phyloP scores from a whole-genome alignment of 177 flowering plant genomes.

The Vitis hybrid region DNA sequence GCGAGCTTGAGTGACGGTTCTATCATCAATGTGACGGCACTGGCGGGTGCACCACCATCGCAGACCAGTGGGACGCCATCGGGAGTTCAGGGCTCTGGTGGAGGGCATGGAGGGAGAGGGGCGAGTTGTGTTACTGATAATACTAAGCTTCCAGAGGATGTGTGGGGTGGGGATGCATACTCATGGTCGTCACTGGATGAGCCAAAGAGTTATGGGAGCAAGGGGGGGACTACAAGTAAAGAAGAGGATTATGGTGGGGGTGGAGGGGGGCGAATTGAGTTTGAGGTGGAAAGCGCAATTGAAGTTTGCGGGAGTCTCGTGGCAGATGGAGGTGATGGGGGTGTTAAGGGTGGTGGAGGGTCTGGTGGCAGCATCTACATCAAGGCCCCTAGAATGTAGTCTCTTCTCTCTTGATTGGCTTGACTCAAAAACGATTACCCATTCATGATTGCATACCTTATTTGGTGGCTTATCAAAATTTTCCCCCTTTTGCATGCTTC shows the following conservation, averaged over 20 bases:
- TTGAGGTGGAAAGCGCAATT: constrained; percentile 13
- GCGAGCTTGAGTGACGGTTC: constrained; percentile 40
- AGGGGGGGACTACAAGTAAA: constrained; percentile 40
- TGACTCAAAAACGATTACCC: neutral
- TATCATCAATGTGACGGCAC: constrained; percentile 45
- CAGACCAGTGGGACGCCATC: constrained; percentile 68
- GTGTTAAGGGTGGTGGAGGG: constrained; percentile 48
- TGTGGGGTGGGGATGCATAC: constrained; percentile 83
- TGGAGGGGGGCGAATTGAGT: constrained; percentile 42
- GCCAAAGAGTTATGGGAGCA: constrained; percentile 44
- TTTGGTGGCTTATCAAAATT: neutral
- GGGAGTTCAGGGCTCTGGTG: constrained; percentile 65
- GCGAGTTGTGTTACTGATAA: constrained; percentile 54
- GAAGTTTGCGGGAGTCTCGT: constrained; percentile 28
- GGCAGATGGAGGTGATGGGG: constrained; percentile 52
- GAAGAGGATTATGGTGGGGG: constrained; percentile 41
- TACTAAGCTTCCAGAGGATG: constrained; percentile 54
- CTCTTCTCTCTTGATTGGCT: neutral
- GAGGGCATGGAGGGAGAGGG: constrained; percentile 80
- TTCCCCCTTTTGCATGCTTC: neutral
- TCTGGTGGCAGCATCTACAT: constrained; percentile 49
- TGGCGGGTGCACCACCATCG: constrained; percentile 54
- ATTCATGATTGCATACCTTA: too few species aligned
- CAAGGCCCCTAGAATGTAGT: constrained; percentile 37
- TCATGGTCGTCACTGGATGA: constrained; percentile 41